Evolutionary conservation across 352 stramenopile genomes (phyloP).

Genomic region (Plasmopara halstedii): DNA sequence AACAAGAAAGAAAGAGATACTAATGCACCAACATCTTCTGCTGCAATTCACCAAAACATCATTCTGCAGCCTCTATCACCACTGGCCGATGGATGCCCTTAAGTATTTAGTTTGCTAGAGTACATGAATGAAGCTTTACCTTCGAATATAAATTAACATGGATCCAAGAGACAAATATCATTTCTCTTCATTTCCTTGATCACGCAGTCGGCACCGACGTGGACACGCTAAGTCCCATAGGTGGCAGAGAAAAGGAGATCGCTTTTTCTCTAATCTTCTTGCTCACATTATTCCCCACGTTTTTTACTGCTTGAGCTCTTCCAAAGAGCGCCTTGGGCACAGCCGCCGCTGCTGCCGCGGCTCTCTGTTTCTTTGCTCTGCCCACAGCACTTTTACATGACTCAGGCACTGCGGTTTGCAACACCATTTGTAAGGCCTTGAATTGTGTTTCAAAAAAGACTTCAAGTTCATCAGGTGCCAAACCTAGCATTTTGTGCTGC

Average conservation of each 20-base stretch:
- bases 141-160: conserved; percentile 16
- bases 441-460: conserved; percentile 69
- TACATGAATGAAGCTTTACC: not conserved
- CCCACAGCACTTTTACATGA: conserved; percentile 6
- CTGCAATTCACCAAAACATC: too few species aligned
- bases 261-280: conserved; percentile 60
- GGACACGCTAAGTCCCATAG: conserved; percentile 57
- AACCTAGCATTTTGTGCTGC: conserved; percentile 39
- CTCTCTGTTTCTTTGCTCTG: conserved; percentile 13
- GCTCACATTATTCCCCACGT: conserved; percentile 46
- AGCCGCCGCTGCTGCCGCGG: conserved; percentile 6
- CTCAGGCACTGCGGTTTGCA: conserved; percentile 23
- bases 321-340: conserved; percentile 41
- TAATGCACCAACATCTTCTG: too few species aligned
- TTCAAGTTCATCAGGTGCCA: conserved; percentile 52
- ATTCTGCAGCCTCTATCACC: too few species aligned
- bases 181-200: conserved; percentile 1
- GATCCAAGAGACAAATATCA: too few species aligned
- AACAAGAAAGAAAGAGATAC: too few species aligned
- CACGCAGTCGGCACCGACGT: conserved; percentile 36
- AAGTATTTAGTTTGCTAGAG: not conserved
- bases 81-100: too few species aligned
- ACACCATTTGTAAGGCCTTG: conserved; percentile 39
- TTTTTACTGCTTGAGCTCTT: conserved; percentile 51
- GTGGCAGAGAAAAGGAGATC: conserved; percentile 66